Base-by-base conservation (phyloP, 805 yeast species). In the Metschnikowia peoriensis region DNA sequence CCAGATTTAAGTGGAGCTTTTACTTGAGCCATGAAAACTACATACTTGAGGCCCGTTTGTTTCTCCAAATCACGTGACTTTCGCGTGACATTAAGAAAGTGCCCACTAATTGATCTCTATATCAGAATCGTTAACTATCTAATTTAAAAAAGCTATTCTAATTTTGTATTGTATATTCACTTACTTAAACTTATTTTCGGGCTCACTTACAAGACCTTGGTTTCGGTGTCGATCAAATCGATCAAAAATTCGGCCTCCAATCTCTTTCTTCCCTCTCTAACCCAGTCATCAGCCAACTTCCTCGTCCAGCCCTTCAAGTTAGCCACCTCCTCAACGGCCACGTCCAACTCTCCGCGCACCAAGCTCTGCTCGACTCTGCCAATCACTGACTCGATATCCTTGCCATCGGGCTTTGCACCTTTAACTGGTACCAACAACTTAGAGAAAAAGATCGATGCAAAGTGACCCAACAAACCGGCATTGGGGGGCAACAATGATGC, bases 391-490 rank as follows among this genome's bases (percentile, higher is more conserved):
- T 93, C 98, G 51, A 92, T 83, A 65, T 94, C 97, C 60, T 82
- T 83, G 42, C 96, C 96, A 42, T 69, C 65, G 14, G 96, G 91
- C 62, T 71, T 73, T 52, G 82, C 72, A 43, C 98, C 98, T 55
- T 81, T 76, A 67, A 91, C 94, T 29, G 87, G 78, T 62, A 89
- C 79, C 63, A 93, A 78, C 55, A 92, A 78, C 61, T 80, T 82
- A 37, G 96, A 86, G 66, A 92, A 88, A 8, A 90, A 51, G 59
- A 79, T 77, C 15, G 98, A 92, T 7, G 96, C 80, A 41, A 91
- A 68, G 70, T 94, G 97, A 32, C 97, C 98, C 61, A 93, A 81
- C 50, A 94, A 80, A 65, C 99, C 99, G 28, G 99, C 96, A 65
- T 93, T 89, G 61, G 96, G 96, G 50, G 98, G 97, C 56, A 92